Evolutionary conservation across 305 asterid genomes (phyloP), one percentile per base, ranked within the genome.

Genomic region (Fraxinus velutina): DNA sequence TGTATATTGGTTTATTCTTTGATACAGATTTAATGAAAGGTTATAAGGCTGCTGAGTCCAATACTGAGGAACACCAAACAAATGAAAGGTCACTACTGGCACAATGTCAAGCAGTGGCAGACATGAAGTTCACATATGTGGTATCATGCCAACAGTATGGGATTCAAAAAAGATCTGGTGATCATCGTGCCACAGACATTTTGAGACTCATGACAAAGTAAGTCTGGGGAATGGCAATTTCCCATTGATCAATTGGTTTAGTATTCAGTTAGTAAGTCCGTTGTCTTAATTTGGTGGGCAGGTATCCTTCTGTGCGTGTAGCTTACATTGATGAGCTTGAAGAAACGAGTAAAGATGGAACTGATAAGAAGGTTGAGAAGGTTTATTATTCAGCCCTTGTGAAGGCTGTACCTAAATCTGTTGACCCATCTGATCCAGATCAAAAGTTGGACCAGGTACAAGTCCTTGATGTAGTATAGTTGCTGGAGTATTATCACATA

Each of bases 291-390:
- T 88, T 83, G 77, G 79, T 84, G 88, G 82, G 87, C 91, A 96
- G 99, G 93, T 96, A 96, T 84, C 99, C 98, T 33, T 94, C 99
- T 80, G 75, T 96, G 73, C 97, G 99, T 81, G 99, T 96, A 68
- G 99, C 99, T 88, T 96, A 93, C 70, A 89, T 96, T 70, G 99
- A 94, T 81, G 98, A 94, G 92, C 92, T 94, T 64, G 99, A 94
- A 85, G 97, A 93, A 82, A 87, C 91, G 72, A 84, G 92, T 66
- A 83, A 86, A 76, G 94, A 87, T 86, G 90, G 87, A 87, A 78
- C 91, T 6, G 93, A 90, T 81, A 90, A 91, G 88, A 86, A 77
- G 77, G 92, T 86, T 47, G 96, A 94, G 85, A 95, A 92, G 90
- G 94, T 94, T 78, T 96, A 96, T 87, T 94, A 93, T 83, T 96